Percentiles rank a stretch among this genome's conserved stretches.
These are phyloP conservation scores for Fraxinus greggii DNA, from an alignment of 305 asterid species.

Conservation along the genomic window DNA sequence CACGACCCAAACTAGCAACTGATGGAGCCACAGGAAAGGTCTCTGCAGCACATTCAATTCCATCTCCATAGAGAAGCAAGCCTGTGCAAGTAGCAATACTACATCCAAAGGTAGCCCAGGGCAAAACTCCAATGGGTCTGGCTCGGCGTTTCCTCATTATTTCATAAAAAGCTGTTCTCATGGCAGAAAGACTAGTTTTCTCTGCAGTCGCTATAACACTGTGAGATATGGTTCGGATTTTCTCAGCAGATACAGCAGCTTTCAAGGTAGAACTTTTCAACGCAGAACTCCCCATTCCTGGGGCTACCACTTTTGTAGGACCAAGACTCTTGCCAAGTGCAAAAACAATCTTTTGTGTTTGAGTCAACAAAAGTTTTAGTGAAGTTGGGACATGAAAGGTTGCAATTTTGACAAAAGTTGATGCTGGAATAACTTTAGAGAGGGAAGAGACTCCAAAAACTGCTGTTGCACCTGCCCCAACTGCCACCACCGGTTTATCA, in stretches of 20 bases:
- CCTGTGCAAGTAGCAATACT: conserved; percentile 78
- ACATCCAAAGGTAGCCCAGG: conserved; percentile 83
- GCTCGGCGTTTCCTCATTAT: conserved; percentile 75
- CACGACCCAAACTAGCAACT: conserved; percentile 90
- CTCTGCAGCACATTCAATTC: conserved; percentile 89
- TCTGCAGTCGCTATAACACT: conserved; percentile 79
- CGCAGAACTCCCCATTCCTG: conserved; percentile 52
- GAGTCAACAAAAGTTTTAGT: conserved; percentile 49
- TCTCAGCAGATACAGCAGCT: conserved; percentile 71
- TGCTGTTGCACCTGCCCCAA: conserved; percentile 96
- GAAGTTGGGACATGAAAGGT: conserved; percentile 72
- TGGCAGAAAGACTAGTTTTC: conserved; percentile 82
- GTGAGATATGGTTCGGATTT: conserved; percentile 68
- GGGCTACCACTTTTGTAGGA: conserved; percentile 49
- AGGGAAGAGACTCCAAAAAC: conserved; percentile 78
- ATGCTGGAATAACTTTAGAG: conserved; percentile 75
- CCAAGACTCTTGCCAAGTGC: conserved; percentile 57
- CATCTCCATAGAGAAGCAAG: conserved; percentile 74
- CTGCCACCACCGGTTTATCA: conserved; percentile 79
- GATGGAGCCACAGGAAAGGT: conserved; percentile 80
- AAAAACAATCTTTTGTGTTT: conserved; percentile 59
- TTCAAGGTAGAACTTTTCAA: conserved; percentile 54
- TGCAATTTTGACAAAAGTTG: conserved; percentile 61
- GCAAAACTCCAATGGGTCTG: conserved; percentile 54
- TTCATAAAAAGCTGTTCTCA: conserved; percentile 81